A percentile compares a stretch with the other conserved stretches of the same genome.
Evolutionary conservation across 805 yeast genomes (phyloP).

Genomic region (Ogataea methanolica): DNA sequence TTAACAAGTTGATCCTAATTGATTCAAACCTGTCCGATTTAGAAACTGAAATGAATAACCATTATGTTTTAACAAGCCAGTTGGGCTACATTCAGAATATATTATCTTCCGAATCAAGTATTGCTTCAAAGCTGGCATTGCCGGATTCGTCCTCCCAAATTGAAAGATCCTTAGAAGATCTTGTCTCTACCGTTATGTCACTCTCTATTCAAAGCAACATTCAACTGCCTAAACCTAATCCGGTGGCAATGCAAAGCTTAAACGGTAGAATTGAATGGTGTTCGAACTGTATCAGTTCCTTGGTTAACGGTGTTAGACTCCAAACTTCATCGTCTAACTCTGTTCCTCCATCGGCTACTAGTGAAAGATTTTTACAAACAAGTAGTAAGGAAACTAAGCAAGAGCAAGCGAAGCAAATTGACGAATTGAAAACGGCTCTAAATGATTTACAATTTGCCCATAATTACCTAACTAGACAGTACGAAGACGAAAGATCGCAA

Average conservation of each 20-base stretch:
- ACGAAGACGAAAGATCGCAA: constrained; percentile 58
- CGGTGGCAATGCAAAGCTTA: constrained; percentile 16
- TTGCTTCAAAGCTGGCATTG: neutral
- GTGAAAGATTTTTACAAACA: neutral
- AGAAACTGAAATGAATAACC: constrained; percentile 31
- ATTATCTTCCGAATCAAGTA: neutral
- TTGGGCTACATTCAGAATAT: constrained; percentile 42
- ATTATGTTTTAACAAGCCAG: constrained; percentile 40
- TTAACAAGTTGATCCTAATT: constrained; percentile 1
- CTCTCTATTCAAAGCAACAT: constrained; percentile 40
- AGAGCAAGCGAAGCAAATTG: constrained; percentile 4
- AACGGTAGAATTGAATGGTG: constrained; percentile 29
- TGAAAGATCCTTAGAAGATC: constrained; percentile 35
- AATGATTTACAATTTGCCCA: constrained; percentile 70
- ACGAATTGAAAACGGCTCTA: constrained; percentile 44
- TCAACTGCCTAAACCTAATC: constrained; percentile 32
- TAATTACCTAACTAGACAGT: constrained; percentile 62
- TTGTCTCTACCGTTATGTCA: constrained; percentile 44
- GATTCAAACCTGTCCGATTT: constrained; percentile 7
- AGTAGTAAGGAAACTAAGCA: neutral
- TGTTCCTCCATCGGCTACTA: constrained; percentile 1
- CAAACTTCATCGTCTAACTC: constrained; percentile 1
- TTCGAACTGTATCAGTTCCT: constrained; percentile 21
- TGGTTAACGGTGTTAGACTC: constrained; percentile 12
- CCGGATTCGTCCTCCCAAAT: constrained; percentile 4